These are phyloP conservation scores for Eucalyptus curtisii DNA, from an alignment of 345 rosid species.

Conservation along the genomic window DNA sequence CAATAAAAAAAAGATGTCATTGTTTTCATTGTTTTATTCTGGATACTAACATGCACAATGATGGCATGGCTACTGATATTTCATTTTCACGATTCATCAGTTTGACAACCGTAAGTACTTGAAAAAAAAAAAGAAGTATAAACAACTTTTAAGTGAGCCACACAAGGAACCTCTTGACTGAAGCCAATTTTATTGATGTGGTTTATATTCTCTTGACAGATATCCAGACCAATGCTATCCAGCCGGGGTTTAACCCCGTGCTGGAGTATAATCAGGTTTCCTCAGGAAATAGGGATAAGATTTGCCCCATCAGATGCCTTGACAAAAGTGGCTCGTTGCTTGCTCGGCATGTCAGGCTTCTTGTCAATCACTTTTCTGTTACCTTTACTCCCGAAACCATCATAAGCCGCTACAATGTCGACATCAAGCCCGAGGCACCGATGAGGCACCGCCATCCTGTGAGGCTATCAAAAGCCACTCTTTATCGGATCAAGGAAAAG, in stretches of 20 bases:
- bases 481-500: slow-evolving; percentile 45
- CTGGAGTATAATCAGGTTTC: neutral
- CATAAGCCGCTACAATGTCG: slow-evolving; percentile 54
- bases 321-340: slow-evolving; percentile 42
- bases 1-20: neutral
- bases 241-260: neutral
- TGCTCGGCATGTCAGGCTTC: slow-evolving; percentile 17
- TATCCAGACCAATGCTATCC: neutral
- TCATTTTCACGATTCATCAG: neutral
- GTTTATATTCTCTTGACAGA: neutral
- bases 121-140: neutral
- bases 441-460: slow-evolving; percentile 9
- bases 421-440: slow-evolving; percentile 27
- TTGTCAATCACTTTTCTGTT: slow-evolving; percentile 53
- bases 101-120: neutral
- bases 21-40: neutral
- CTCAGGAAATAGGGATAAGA: neutral
- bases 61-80: neutral
- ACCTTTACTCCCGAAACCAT: slow-evolving; percentile 29
- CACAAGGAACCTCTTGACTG: neutral
- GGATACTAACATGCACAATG: neutral
- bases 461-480: slow-evolving; percentile 27
- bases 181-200: neutral
- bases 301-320: slow-evolving; percentile 36
- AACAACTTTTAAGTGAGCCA: neutral